Base-by-base conservation (phyloP, 768 basidiomycete genomes). In the Tulasnella sp. region DNA sequence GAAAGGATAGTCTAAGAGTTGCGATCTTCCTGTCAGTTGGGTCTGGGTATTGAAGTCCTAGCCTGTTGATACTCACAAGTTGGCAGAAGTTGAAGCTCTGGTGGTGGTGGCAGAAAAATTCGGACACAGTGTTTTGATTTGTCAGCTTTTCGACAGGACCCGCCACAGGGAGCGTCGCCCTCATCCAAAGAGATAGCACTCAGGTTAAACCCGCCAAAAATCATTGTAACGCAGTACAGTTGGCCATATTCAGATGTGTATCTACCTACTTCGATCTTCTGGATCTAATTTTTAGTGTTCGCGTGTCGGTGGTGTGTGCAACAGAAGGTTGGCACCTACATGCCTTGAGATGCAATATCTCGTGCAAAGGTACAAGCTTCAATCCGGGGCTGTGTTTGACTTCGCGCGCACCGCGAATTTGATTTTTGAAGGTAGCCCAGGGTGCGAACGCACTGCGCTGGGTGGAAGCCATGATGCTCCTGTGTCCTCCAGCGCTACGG, bases 91-190 rank as follows among this genome's bases (percentile, higher is more conserved):
- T 39, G 42, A 46, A n/a, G 61, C 26, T 67, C 2, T 39, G 39
- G 39, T 26, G 70, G 44, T 72, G 70, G 70, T 72, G 70, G 70
- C 42, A 29, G 70, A 72, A 72, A 72, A 72, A 72, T 72, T 72
- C 70, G 70, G 70, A 72, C 70, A 72, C 61, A 15, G 61, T 32
- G 61, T 20, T 67, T 29, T 32, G 61, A 67, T 67, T 67, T 67
- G 61, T 67, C 61, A 67, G 61, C 61, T 67, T 18, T 67, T 67
- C 61, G 61, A 67, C 61, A 29, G 11, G 13, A 67, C 48, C 48
- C 48, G 23, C 48, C 18, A 51, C 42, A 44, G 15, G 42, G 5
- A 39, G 39, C 39, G 39, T 7, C 42, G 42, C 26, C 16, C 55
- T 26, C 9, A 0, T 57, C 15, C 5, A 11, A 57, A 11, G 5